These are phyloP conservation scores for Phytophthora tubulina DNA, from an alignment of 352 stramenopile species.

Conservation along the genomic window DNA sequence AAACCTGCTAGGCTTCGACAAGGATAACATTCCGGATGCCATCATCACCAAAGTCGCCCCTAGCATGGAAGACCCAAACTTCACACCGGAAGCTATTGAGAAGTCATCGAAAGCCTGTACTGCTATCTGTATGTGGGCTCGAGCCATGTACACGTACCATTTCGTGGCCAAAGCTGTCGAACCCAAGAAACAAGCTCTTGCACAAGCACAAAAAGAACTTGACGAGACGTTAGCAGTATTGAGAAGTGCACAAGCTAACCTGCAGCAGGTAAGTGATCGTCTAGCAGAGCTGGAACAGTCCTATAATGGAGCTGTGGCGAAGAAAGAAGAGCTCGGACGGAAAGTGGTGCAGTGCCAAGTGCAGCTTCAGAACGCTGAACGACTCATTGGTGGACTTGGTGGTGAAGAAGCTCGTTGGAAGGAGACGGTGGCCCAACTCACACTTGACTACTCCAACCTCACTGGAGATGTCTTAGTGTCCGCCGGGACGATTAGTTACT, in stretches of 20 bases:
- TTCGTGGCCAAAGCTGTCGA: conserved; percentile 93
- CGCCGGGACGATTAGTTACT: conserved; percentile 88
- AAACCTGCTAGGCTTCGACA: conserved; percentile 91
- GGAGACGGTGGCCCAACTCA: conserved; percentile 78
- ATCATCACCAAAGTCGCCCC: conserved; percentile 85
- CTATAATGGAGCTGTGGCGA: conserved; percentile 86
- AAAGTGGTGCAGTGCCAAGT: conserved; percentile 93
- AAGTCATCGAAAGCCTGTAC: conserved; percentile 93
- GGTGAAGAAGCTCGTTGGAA: conserved; percentile 89
- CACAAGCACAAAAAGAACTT: conserved; percentile 84
- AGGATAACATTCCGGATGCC: conserved; percentile 93
- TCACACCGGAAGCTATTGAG: conserved; percentile 92
- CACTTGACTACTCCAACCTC: conserved; percentile 81
- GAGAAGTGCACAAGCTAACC: conserved; percentile 78
- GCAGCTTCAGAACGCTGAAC: conserved; percentile 90
- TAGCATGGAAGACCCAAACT: conserved; percentile 92
- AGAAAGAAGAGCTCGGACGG: conserved; percentile 91
- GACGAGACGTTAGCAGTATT: conserved; percentile 89
- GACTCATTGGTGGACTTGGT: conserved; percentile 83
- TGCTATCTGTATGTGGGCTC: conserved; percentile 94
- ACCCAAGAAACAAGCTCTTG: conserved; percentile 91
- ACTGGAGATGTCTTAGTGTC: conserved; percentile 89
- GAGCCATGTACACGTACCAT: conserved; percentile 95
- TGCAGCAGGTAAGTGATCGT: conserved; percentile 89
- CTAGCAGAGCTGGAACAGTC: conserved; percentile 86